These are phyloP conservation scores for Daldinia loculata DNA, from an alignment of 495 filamentous ascomycete species.

Conservation along the genomic window DNA sequence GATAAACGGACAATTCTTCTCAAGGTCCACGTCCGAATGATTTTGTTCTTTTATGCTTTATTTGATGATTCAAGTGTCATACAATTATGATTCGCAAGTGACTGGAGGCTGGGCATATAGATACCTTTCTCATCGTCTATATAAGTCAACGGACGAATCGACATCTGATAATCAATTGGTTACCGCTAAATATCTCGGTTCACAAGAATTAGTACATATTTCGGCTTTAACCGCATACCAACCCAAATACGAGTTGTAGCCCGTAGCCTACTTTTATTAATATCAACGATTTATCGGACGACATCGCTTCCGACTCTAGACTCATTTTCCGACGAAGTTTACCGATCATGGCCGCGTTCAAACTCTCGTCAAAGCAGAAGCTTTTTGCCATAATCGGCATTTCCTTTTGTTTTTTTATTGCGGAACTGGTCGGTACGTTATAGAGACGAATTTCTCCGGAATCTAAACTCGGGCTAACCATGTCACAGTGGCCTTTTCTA, in stretches of 20 bases:
- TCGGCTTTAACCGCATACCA: background rate
- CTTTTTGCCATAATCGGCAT: slow-evolving; percentile 83
- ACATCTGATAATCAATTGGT: background rate
- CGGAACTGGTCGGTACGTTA: slow-evolving; percentile 73
- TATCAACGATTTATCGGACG: background rate
- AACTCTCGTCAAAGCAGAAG: slow-evolving; percentile 58
- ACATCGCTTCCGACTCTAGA: background rate
- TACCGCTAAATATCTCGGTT: background rate
- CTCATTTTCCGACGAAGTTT: background rate
- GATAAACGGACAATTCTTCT: slow-evolving; percentile 1
- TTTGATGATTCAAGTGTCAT: slow-evolving; percentile 1
- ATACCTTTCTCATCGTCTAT: background rate
- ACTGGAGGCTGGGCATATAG: background rate
- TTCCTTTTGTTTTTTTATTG: slow-evolving; percentile 81
- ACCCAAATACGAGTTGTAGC: background rate
- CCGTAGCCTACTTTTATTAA: background rate
- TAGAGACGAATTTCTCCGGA: background rate
- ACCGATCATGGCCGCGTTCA: slow-evolving; percentile 43
- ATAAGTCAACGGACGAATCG: background rate
- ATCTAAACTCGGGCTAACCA: slow-evolving; percentile 9
- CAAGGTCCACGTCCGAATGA: background rate
- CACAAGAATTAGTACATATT: background rate
- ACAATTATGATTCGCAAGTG: background rate
- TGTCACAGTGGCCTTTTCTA: slow-evolving; percentile 74
- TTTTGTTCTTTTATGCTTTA: slow-evolving; percentile 1